Percentiles rank a stretch among this genome's conserved stretches.
Conservation (phyloP, 2,329 filamentous ascomycete species). For the Claviceps lovelessii region DNA sequence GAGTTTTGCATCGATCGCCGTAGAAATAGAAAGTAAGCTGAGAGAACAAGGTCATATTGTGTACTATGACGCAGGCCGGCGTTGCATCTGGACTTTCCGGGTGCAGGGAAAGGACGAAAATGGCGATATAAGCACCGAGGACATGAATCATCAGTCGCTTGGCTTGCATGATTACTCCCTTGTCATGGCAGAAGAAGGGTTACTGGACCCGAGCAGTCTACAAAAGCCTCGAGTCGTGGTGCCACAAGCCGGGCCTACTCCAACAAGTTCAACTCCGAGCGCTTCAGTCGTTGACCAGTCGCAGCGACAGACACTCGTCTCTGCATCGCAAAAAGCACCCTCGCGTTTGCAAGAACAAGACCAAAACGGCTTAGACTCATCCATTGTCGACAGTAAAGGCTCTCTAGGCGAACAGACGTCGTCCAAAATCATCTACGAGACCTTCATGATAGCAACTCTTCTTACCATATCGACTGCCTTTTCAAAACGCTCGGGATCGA, state of each 20-base stretch:
- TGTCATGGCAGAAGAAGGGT: conserved; percentile 32
- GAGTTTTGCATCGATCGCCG: conserved; percentile 29
- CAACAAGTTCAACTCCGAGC: conserved; percentile 31
- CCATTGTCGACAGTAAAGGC: conserved; percentile 10
- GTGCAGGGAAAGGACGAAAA: conserved; percentile 28
- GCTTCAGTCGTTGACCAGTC: conserved; percentile 25
- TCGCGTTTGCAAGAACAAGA: conserved; percentile 14
- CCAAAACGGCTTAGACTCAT: conserved; percentile 15
- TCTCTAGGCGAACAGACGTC: conserved; percentile 8
- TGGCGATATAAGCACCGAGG: conserved; percentile 9
- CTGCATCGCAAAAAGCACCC: conserved; percentile 4
- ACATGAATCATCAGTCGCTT: conserved; percentile 24
- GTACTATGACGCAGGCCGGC: conserved; percentile 35
- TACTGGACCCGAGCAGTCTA: conserved; percentile 34
- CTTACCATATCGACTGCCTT: conserved; percentile 36
- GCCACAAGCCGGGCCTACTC: conserved; percentile 28
- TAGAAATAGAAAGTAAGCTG: conserved; percentile 37
- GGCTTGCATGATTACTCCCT: conserved; percentile 31
- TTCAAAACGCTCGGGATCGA: conserved; percentile 32
- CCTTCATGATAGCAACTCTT: conserved; percentile 38
- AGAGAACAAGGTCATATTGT: conserved; percentile 39
- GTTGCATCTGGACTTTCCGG: conserved; percentile 41
- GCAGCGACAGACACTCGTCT: conserved; percentile 11
- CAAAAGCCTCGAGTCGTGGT: conserved; percentile 28
- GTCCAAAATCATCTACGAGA: conserved; percentile 35